Evolutionary conservation across 495 filamentous ascomycete genomes (phyloP), one percentile per base, ranked within the genome.

Genomic region (Chlorociboria aeruginascens): DNA sequence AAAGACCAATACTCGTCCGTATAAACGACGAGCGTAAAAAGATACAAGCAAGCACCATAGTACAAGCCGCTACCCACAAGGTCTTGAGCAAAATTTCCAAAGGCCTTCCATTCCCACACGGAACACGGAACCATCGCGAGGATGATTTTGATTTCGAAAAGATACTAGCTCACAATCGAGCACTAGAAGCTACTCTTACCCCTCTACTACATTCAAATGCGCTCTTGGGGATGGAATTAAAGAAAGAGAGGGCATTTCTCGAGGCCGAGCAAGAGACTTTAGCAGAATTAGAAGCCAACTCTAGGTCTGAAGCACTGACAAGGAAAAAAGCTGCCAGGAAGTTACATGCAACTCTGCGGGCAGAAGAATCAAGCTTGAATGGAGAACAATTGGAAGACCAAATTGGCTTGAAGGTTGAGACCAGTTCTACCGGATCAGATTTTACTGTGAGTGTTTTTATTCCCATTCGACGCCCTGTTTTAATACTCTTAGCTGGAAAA

Each of bases 91-190:
- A 45, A 16, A 48, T 56, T n/a, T 43, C 49, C 10, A 57, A 49
- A 43, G 50, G 45, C 12, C 39, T 79, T 66, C 76, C 76, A 30
- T 79, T 84, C 49, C 79, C 80, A 3, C 74, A 70, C 7, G 62
- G 68, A 37, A 69, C 74, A 8, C 20, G 50, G 1, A 30, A 14
- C 33, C 34, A 49, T 6, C 74, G 70, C 48, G 77, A 76, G 31
- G 62, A 68, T 0, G 65, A 72, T 50, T 82, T 84, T 52, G 73
- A 82, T 53, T 73, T 75, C 46, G 77, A 82, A 45, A 69, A 69
- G 52, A 69, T 78, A 16, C 53, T 77, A 8, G 72, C 78, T 60
- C 70, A 74, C 50, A 78, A 77, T 56, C 63, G 71, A 37, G 51
- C 60, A 0, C 42, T 81, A 33, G 77, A 82, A 48, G 55, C 63